Conservation (phyloP, 2,329 filamentous ascomycete genomes). For the Thermoascus crustaceus region DNA sequence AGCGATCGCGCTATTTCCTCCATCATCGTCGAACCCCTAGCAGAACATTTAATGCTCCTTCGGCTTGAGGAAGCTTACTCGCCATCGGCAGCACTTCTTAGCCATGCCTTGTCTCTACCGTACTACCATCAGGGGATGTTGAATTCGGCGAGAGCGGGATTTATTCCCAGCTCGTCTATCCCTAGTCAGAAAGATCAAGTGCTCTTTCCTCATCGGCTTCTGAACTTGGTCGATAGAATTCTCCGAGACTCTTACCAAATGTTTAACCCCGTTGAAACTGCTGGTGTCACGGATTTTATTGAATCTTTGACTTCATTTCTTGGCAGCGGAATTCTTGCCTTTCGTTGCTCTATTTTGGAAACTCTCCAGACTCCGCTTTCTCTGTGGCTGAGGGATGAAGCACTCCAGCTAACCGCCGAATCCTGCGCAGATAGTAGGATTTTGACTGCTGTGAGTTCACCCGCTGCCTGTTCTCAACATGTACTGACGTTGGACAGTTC, state of each 20-base stretch:
- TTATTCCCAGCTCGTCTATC: not conserved
- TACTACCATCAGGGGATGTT: slow-evolving; percentile 12
- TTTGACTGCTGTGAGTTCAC: slow-evolving; percentile 26
- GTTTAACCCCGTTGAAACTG: slow-evolving; percentile 32
- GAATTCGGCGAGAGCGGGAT: slow-evolving; percentile 1
- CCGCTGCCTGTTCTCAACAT: slow-evolving; percentile 3
- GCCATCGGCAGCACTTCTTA: slow-evolving; percentile 27
- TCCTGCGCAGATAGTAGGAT: slow-evolving; percentile 22
- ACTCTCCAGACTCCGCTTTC: slow-evolving; percentile 46
- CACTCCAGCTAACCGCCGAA: slow-evolving; percentile 19
- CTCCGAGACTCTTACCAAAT: slow-evolving; percentile 49
- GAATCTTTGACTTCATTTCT: slow-evolving; percentile 48
- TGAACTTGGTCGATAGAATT: slow-evolving; percentile 49
- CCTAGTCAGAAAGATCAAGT: not conserved
- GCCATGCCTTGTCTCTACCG: slow-evolving; percentile 28
- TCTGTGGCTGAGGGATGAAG: slow-evolving; percentile 28
- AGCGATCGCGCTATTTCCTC: slow-evolving; percentile 61
- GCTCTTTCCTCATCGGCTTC: slow-evolving; percentile 47
- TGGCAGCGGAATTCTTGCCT: slow-evolving; percentile 39
- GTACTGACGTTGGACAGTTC: slow-evolving; percentile 21
- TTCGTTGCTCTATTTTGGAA: slow-evolving; percentile 49
- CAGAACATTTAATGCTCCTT: slow-evolving; percentile 43
- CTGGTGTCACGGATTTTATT: slow-evolving; percentile 42
- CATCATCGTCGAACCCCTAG: slow-evolving; percentile 62
- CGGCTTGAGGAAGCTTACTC: slow-evolving; percentile 21